These are phyloP conservation scores for Ophiostoma tasmaniense DNA, from an alignment of 2,329 filamentous ascomycete genomes.

Conservation along the genomic window DNA sequence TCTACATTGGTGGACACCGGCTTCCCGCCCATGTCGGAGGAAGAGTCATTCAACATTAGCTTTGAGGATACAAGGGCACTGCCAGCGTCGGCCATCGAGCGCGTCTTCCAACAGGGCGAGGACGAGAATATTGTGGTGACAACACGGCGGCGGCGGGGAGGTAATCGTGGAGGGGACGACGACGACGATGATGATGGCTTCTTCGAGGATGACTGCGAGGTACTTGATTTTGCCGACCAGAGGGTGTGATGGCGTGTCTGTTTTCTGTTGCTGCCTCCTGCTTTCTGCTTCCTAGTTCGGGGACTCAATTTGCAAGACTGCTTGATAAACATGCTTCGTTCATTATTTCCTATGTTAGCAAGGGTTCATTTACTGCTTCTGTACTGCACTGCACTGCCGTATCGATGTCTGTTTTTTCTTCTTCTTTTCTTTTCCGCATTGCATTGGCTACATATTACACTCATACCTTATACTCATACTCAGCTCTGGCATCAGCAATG, in stretches of 20 bases:
- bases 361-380: background rate
- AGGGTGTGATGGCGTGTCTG: conserved; percentile 43
- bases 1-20: conserved; percentile 47
- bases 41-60: conserved; percentile 40
- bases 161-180: conserved; percentile 32
- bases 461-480: conserved; percentile 7
- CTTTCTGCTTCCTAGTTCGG: background rate
- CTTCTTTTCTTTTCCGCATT: background rate
- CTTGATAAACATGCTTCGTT: background rate
- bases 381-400: background rate
- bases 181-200: conserved; percentile 59
- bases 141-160: conserved; percentile 65
- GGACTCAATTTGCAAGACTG: background rate
- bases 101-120: conserved; percentile 47
- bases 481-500: conserved; percentile 3
- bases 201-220: conserved; percentile 88
- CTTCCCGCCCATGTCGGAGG: conserved; percentile 37
- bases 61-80: conserved; percentile 51
- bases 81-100: conserved; percentile 56
- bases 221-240: conserved; percentile 77
- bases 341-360: background rate
- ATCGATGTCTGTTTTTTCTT: background rate
- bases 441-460: conserved; percentile 1
- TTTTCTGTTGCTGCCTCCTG: conserved; percentile 6
- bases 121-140: conserved; percentile 70